Base-by-base conservation (phyloP, 306 rosid genomes). In the Mimosa bimucronata region DNA sequence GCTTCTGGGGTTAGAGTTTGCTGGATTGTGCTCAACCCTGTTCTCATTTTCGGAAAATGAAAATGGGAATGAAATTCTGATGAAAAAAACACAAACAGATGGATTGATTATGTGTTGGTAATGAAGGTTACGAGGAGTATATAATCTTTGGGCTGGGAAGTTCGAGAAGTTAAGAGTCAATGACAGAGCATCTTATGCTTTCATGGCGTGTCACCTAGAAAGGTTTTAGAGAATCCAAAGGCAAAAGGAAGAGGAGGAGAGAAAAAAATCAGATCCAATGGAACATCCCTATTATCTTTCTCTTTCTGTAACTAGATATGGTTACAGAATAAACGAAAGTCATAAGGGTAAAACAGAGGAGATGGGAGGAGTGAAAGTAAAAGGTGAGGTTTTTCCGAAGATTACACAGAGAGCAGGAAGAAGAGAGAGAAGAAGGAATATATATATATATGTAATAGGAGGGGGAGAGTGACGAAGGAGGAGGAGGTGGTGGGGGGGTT, bases 1-100 rank as follows among this genome's bases (percentile, higher is more conserved):
- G 93, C 93, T 80, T 91, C 96, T 34, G 90, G 83, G 82, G 93
- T 89, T 65, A 89, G 88, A 79, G 92, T 91, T 74, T 91, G 92
- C 79, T 84, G 91, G 86, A 91, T 91, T 85, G 88, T 91, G 50
- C 88, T 86, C 68, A 89, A 66, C 60, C 85, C 91, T 18, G 91
- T 88, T 89, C 92, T 91, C 95, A 91, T 91, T 87, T 87, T 75
- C 29, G 2, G 48, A 41, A n/a, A 28, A 65, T 3, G 16, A 19
- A 37, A 23, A 34, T 34, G n/a, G 46, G 48, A 28, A 65, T 3
- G 16, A 14, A 37, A 23, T 69, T 38, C 53, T 41, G 38, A 21
- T n/a, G 5, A 55, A 65, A 19, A 37, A 75, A 78, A 37, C 75
- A 81, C 9, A 81, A 5, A 34, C 5, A 34, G 37, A 34, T 34